Evolutionary conservation across 148 eudicot genomes (phyloP), one percentile per base, ranked within the genome.

Genomic region (Rhododendron kiyosumense): DNA sequence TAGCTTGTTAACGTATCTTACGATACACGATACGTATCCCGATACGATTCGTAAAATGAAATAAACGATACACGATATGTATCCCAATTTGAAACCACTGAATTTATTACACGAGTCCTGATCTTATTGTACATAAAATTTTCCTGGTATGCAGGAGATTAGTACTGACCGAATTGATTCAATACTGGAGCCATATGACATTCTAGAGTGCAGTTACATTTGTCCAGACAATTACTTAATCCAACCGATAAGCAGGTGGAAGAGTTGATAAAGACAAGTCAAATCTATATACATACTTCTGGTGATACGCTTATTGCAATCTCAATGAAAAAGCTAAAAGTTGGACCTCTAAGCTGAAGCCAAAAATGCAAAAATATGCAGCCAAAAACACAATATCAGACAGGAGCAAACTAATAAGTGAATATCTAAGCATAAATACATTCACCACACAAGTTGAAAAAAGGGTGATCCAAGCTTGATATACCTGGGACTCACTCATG

Each of bases 401-500:
- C 15, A 9, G 14, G 43, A 54, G 52, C 5, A 32, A 74, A 28
- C 28, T 24, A 9, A 51, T 26, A 67, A 8, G 20, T 43, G 63
- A 73, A 84, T 18, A 43, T 32, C 28, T 57, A 81, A 7, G 38
- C 59, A 20, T 26, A 41, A 79, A 59, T 13, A 26, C n/a, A 30
- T 85, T 78, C 36, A 26, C 1, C 74, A 51, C 26, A 10, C 38
- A 82, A 17, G 71, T 7, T 26, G 71, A 41, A 49, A 59, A 11
- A 85, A 77, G 49, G 28, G 71, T 34, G 48, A 71, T 46, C 71
- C 52, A 43, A 49, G 41, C 76, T 61, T 61, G 78, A 89, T 83
- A 34, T 86, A 93, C 93, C 90, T 87, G 86, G 65, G 89, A 9
- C 81, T 80, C 82, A 32, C 85, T 79, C 76, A 18, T 45, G 45